A percentile compares a stretch with the other conserved stretches of the same genome.
These are phyloP conservation scores for Telopea speciosissima DNA, from an alignment of 177 flowering plant species.

Conservation along the genomic window DNA sequence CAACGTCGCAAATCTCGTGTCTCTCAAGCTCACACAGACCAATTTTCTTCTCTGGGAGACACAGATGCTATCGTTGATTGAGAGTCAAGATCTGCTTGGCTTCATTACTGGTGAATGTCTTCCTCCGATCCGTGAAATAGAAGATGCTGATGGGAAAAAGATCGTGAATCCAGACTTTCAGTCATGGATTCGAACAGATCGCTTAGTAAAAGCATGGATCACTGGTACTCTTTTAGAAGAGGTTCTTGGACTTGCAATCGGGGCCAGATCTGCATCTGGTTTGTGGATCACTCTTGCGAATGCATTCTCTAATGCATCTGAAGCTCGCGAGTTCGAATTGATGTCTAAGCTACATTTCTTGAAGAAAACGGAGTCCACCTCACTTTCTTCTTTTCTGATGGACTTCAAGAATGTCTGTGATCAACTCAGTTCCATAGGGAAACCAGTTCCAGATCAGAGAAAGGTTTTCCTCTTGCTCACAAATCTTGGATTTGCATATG, in stretches of 20 bases:
- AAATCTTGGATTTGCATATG: background rate
- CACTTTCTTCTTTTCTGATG: background rate
- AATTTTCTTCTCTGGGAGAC: background rate
- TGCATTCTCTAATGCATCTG: background rate
- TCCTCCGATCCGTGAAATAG: background rate
- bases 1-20: background rate
- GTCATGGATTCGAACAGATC: background rate
- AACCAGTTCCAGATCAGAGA: background rate
- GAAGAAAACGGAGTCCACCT: background rate
- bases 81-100: constrained; percentile 2
- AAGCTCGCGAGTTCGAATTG: background rate
- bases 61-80: background rate
- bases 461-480: background rate
- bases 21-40: background rate
- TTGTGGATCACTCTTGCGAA: background rate
- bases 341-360: background rate
- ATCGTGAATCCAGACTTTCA: background rate
- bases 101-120: background rate
- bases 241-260: background rate
- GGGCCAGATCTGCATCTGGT: background rate
- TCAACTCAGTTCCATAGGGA: background rate
- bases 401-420: background rate
- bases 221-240: background rate
- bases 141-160: background rate
- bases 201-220: background rate